Base-by-base conservation (phyloP, 257 asterid species). In the Nicotiana undulata region DNA sequence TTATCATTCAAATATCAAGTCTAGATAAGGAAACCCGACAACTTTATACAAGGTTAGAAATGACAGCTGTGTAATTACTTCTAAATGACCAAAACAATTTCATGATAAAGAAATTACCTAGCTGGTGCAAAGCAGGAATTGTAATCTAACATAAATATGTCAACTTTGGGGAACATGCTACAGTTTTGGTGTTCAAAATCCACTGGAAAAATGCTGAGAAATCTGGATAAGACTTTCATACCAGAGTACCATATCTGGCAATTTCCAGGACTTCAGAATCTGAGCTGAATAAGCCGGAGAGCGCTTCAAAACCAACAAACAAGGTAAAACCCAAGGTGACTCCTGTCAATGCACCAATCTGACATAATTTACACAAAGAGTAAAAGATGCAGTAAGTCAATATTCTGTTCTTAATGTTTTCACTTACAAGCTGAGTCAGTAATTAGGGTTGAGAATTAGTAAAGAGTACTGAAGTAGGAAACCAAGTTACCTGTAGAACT, bases 181-280 rank as follows among this genome's bases (percentile, higher is more conserved):
- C 44, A 24, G 26, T 26, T 49, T 51, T 74, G 79, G 63, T 44
- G 79, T 49, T 26, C 24, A 74, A 74, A 24, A 16, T 80, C 18
- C 67, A 37, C 40, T 55, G 37, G 63, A 46, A 40, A 46, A 75
- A 49, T 8, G 63, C 40, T 46, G 37, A 72, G 22, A n/a, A 6
- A 46, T 46, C 22, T 24, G 40, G 79, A 46, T 76, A 59, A 76
- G 55, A 63, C 61, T 78, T 83, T 75, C 93, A 90, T 88, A 95
- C 99, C 97, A 90, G 86, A 84, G 97, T 90, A 81, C 98, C 98
- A 44, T 97, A 91, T 85, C 86, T 85, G 67, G 97, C 94, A 58
- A 93, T 89, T 84, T 61, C 83, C 53, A 95, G 89, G 84, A 92
- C 97, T 74, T 90, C 93, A 5, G 96, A 84, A 75, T 95, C 98